A percentile compares a stretch with the other conserved stretches of the same genome.
Conservation (phyloP, 1,139 yeast species). For the Geotrichum fermentans region DNA sequence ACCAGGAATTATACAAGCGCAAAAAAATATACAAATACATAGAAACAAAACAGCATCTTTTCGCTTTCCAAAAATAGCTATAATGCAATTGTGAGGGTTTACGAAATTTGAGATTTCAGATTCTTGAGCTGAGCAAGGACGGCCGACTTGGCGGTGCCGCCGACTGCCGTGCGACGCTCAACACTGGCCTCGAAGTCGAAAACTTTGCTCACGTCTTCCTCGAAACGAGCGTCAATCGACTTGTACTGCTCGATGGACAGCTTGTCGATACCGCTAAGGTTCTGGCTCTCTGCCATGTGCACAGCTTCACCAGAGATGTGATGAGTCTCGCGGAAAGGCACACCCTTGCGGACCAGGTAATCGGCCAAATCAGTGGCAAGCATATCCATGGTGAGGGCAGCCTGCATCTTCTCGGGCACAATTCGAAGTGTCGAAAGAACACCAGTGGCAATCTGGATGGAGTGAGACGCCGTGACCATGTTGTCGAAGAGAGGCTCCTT, state of each 20-base stretch:
- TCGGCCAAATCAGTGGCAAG: conserved; percentile 97
- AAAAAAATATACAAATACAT: no score
- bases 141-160: conserved; percentile 95
- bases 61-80: no score
- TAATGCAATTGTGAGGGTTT: no score
- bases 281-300: conserved; percentile 73
- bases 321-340: conserved; percentile 98
- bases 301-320: conserved; percentile 98
- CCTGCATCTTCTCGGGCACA: conserved; percentile 69
- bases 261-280: conserved; percentile 73
- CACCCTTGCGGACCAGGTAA: conserved; percentile 93
- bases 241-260: conserved; percentile 72
- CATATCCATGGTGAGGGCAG: conserved; percentile 96
- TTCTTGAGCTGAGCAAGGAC: conserved; percentile 63
- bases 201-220: conserved; percentile 70
- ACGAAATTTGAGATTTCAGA: conserved; percentile 28
- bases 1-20: no score
- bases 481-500: conserved; percentile 95
- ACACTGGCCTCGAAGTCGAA: conserved; percentile 91
- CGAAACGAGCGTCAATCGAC: conserved; percentile 73
- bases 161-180: conserved; percentile 92
- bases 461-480: conserved; percentile 84
- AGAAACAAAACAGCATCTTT: no score
- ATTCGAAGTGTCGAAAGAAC: conserved; percentile 81
- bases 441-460: conserved; percentile 90